Base-by-base conservation (phyloP, 371 early-diverging fungal species). In the Mucor indicus region DNA sequence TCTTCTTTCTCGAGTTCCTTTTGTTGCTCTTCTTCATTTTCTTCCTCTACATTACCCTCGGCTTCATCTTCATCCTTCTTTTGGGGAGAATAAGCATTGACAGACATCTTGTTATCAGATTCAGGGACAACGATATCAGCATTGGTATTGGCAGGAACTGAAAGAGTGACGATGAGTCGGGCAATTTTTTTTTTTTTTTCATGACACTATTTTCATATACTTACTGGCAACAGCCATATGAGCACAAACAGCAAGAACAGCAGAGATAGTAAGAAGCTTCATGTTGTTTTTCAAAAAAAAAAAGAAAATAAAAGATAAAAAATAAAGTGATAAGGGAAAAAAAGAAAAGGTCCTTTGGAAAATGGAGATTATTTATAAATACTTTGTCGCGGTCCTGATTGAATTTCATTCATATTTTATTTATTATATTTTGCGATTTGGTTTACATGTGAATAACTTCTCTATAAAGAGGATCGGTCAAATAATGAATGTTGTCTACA, bases 401-500 rank as follows among this genome's bases (percentile, higher is more conserved):
- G n/a, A n/a, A n/a, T n/a, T n/a, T n/a, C n/a, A n/a, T n/a, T n/a
- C n/a, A n/a, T n/a, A n/a, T n/a, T n/a, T n/a, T n/a, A n/a, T n/a
- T n/a, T n/a, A n/a, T n/a, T n/a, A n/a, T n/a, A n/a, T n/a, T n/a
- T n/a, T n/a, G n/a, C n/a, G n/a, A n/a, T n/a, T n/a, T n/a, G n/a
- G n/a, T n/a, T n/a, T 67, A 64, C 29, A 57, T 44, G 42, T 53
- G 55, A 45, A 68, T 62, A 23, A 60, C 56, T 35, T 78, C 70
- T 64, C 85, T 91, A 93, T 92, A 98, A 53, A 98, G 71, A 35
- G 84, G 84, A 62, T 96, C 98, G 57, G 82, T 84, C 29, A 98
- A 70, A 53, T 84, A 85, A 55, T 95, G 96, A 55, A 92, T 76
- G 38, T 87, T 87, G 36, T 95, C 93, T 36, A 96, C 84, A 17